Conservation (phyloP, 139 green algal genomes). For the Chlorella sp. region DNA sequence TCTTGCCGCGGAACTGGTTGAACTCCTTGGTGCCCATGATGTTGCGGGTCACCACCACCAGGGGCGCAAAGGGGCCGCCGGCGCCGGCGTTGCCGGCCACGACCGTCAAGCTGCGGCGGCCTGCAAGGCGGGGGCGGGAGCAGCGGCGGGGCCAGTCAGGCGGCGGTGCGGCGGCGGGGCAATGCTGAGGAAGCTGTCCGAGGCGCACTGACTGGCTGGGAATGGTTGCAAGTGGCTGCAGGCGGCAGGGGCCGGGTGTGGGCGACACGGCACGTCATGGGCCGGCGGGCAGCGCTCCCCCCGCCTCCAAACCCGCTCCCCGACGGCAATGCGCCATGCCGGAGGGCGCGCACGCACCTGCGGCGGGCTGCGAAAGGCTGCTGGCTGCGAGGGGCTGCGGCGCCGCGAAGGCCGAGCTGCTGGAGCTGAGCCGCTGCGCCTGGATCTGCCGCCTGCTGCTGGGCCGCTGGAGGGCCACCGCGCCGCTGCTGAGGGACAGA, state of each 20-base stretch:
- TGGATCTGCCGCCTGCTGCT: neutral
- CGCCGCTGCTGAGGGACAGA: no score
- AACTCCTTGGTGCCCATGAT: constrained; percentile 95
- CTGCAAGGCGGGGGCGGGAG: constrained; percentile 20
- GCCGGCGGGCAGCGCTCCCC: neutral
- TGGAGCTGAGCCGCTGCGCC: neutral
- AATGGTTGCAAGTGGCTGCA: neutral
- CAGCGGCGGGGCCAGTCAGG: neutral
- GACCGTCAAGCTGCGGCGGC: constrained; percentile 32
- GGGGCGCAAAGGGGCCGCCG: constrained; percentile 87
- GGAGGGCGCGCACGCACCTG: constrained; percentile 3
- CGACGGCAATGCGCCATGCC: neutral
- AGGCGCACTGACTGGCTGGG: neutral
- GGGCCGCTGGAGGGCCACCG: neutral
- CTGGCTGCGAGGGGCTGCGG: constrained; percentile 2
- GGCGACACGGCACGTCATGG: neutral
- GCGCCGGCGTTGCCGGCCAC: constrained; percentile 79
- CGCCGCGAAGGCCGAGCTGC: constrained; percentile 3
- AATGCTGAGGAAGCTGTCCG: neutral
- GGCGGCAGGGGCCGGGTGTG: neutral
- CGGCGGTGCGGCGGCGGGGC: neutral
- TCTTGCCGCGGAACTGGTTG: constrained; percentile 97
- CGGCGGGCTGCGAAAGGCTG: constrained; percentile 9
- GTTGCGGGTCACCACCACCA: constrained; percentile 83
- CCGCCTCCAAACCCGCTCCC: neutral